A percentile compares a stretch with the other conserved stretches of the same genome.
These are phyloP conservation scores for Viscum album DNA, from an alignment of 177 flowering plant genomes.

Conservation along the genomic window DNA sequence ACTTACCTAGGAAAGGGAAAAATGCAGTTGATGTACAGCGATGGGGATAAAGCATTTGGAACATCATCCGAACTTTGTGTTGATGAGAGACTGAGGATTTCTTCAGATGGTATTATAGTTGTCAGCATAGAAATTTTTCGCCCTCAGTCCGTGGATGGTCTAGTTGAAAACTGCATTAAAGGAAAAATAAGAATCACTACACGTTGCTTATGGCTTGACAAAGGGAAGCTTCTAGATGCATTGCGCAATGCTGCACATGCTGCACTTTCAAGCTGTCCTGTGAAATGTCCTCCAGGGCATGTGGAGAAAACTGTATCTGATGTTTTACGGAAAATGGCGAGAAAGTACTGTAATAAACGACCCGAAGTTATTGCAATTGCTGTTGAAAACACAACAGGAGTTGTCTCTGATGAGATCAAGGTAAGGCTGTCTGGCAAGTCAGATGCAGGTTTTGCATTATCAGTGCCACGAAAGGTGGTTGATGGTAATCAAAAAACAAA, in stretches of 20 bases:
- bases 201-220: constrained; percentile 96
- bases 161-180: constrained; percentile 38
- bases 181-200: constrained; percentile 92
- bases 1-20: constrained; percentile 71
- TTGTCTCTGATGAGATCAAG: constrained; percentile 57
- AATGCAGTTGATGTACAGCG: constrained; percentile 85
- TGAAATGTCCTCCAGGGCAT: constrained; percentile 71
- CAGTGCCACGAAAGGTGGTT: constrained; percentile 30
- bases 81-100: constrained; percentile 85
- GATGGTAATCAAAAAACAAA: constrained; percentile 27
- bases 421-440: constrained; percentile 59
- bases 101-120: constrained; percentile 86
- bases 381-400: constrained; percentile 59
- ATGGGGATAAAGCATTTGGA: constrained; percentile 99
- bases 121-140: constrained; percentile 94
- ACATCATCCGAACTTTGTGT: constrained; percentile 81
- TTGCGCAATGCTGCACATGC: constrained; percentile 95
- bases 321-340: constrained; percentile 72
- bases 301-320: constrained; percentile 90
- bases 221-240: constrained; percentile 90
- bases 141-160: constrained; percentile 40
- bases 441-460: constrained; percentile 27
- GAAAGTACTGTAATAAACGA: constrained; percentile 87
- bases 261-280: constrained; percentile 78
- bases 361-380: constrained; percentile 92